These are phyloP conservation scores for Podospora australis DNA, from an alignment of 495 filamentous ascomycete species.

Conservation along the genomic window DNA sequence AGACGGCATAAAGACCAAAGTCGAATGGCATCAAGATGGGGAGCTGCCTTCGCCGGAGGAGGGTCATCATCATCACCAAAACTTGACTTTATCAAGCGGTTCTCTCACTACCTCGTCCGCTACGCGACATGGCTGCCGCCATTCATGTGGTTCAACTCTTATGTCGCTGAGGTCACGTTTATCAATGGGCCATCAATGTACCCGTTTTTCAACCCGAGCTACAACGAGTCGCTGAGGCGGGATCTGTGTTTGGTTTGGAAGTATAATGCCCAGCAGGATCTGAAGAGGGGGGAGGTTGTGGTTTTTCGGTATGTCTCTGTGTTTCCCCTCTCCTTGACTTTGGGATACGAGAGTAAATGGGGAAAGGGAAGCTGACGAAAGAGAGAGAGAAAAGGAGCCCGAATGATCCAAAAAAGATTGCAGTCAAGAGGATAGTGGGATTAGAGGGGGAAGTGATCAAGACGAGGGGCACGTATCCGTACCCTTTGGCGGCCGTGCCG, in stretches of 20 bases:
- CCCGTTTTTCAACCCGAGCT: slow-evolving; percentile 64
- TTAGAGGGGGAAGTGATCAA: slow-evolving; percentile 62
- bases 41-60: too few species aligned
- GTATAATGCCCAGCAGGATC: slow-evolving; percentile 34
- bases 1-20: too few species aligned
- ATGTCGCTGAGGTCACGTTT: slow-evolving; percentile 55
- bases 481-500: slow-evolving; percentile 52
- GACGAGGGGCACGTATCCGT: slow-evolving; percentile 56
- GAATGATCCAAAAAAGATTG: slow-evolving; percentile 48
- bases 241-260: slow-evolving; percentile 50
- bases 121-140: slow-evolving; percentile 58
- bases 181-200: slow-evolving; percentile 71
- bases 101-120: slow-evolving; percentile 42
- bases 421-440: slow-evolving; percentile 64
- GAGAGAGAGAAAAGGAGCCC: slow-evolving; percentile 48
- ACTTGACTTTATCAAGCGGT: slow-evolving; percentile 26
- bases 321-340: background rate
- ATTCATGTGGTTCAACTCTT: slow-evolving; percentile 55
- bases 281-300: slow-evolving; percentile 50
- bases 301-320: slow-evolving; percentile 40
- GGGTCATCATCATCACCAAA: slow-evolving; percentile 13
- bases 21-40: too few species aligned
- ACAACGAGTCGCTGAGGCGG: slow-evolving; percentile 47
- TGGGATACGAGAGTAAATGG: too few species aligned
- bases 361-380: background rate